phyloP scores from a whole-genome alignment of 345 rosid genomes.

The Theobroma cacao region DNA sequence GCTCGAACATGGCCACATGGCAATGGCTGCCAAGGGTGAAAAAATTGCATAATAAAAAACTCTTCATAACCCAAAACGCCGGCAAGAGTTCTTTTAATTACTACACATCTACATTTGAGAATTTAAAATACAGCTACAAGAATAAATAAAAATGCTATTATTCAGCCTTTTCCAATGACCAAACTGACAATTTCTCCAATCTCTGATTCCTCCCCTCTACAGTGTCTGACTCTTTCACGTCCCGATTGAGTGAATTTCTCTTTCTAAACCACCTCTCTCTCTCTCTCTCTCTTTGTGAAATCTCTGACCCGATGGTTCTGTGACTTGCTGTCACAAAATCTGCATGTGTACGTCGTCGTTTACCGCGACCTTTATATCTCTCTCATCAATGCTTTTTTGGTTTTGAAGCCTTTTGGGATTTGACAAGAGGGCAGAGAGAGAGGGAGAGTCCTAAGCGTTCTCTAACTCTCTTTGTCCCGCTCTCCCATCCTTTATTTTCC shows the following conservation, averaged over 20 bases:
- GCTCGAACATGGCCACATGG: neutral
- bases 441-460: neutral
- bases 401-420: slow-evolving; percentile 12
- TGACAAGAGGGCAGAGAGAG: neutral
- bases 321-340: slow-evolving; percentile 34
- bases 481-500: neutral
- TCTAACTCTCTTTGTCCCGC: neutral
- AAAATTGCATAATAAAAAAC: neutral
- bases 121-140: neutral
- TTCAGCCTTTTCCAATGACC: slow-evolving; percentile 42
- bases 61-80: neutral
- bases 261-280: neutral
- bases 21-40: neutral
- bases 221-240: slow-evolving; percentile 33
- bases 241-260: slow-evolving; percentile 28
- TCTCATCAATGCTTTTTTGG: slow-evolving; percentile 18
- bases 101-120: neutral
- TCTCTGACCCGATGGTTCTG: slow-evolving; percentile 25
- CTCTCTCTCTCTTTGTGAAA: neutral
- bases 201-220: slow-evolving; percentile 2
- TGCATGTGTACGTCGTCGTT: slow-evolving; percentile 42
- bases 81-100: neutral
- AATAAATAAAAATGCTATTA: slow-evolving; percentile 7
- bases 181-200: slow-evolving; percentile 34
- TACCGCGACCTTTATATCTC: slow-evolving; percentile 22